Percentiles rank a stretch among this genome's conserved stretches.
Evolutionary conservation across 2,329 filamentous ascomycete species (phyloP).

Genomic region (Venturia carpophila): DNA sequence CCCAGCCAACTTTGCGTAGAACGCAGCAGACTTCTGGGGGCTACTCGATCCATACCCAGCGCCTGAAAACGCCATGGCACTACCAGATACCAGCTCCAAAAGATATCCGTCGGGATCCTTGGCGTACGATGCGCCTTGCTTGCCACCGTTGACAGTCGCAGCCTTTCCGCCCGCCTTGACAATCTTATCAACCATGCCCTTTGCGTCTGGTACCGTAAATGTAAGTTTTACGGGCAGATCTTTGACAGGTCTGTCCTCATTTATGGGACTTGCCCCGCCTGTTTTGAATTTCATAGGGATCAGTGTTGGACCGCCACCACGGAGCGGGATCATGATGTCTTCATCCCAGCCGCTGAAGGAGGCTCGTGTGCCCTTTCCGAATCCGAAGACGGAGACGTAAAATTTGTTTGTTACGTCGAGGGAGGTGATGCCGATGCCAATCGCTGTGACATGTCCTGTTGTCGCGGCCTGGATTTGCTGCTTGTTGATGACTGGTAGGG

Average conservation of each 20-base stretch:
- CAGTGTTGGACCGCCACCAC: background rate
- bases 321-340: background rate
- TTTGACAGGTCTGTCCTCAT: background rate
- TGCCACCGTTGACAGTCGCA: background rate
- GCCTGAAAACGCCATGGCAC: background rate
- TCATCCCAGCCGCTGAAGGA: slow-evolving; percentile 15
- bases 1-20: slow-evolving; percentile 8
- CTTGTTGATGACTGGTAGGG: background rate
- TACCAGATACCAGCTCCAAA: slow-evolving; percentile 1
- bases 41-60: slow-evolving; percentile 3
- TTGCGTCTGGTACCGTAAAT: slow-evolving; percentile 7
- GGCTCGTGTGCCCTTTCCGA: slow-evolving; percentile 6
- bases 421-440: slow-evolving; percentile 11
- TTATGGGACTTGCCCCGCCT: background rate
- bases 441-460: slow-evolving; percentile 4
- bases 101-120: slow-evolving; percentile 13
- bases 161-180: slow-evolving; percentile 12
- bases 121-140: background rate
- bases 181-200: background rate
- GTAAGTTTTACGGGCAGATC: slow-evolving; percentile 15
- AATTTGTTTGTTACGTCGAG: slow-evolving; percentile 4
- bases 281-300: slow-evolving; percentile 16
- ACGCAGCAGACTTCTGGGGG: background rate
- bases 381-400: slow-evolving; percentile 4
- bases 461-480: background rate